These are phyloP conservation scores for Acanthochlamys bracteata DNA, from an alignment of 106 monocot species.

Conservation along the genomic window DNA sequence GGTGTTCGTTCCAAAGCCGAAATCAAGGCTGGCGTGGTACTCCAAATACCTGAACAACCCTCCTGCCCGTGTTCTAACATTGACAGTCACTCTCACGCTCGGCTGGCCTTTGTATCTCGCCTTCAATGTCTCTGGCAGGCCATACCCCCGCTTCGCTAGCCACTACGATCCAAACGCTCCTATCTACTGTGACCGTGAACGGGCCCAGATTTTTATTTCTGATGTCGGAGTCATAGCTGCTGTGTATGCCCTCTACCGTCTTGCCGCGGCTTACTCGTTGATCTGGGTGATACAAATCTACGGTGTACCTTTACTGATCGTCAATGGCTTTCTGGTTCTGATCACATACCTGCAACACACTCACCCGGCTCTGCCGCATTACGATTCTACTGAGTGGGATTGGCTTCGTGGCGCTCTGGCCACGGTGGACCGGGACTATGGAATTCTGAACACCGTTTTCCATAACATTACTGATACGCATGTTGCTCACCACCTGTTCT, in stretches of 20 bases:
- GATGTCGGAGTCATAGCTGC: constrained; percentile 42
- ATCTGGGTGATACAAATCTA: constrained; percentile 36
- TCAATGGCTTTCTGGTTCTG: constrained; percentile 43
- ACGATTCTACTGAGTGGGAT: constrained; percentile 68
- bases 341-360: constrained; percentile 81
- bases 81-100: constrained; percentile 40
- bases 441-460: constrained; percentile 54
- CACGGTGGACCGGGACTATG: constrained; percentile 70
- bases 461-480: constrained; percentile 64
- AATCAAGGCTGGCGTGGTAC: constrained; percentile 37
- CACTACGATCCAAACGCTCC: constrained; percentile 67
- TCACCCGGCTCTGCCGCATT: constrained; percentile 65
- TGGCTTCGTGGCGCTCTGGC: constrained; percentile 67
- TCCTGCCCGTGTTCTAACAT: constrained; percentile 31
- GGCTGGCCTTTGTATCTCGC: constrained; percentile 76
- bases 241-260: constrained; percentile 16
- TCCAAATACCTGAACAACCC: constrained; percentile 64
- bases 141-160: constrained; percentile 59
- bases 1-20: constrained; percentile 69
- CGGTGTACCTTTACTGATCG: constrained; percentile 39
- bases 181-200: constrained; percentile 53
- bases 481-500: constrained; percentile 69
- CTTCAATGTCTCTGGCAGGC: constrained; percentile 54
- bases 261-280: constrained; percentile 20
- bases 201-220: constrained; percentile 60